These are phyloP conservation scores for Puccinia hordei DNA, from an alignment of 1,284 basidiomycete species.

Conservation along the genomic window DNA sequence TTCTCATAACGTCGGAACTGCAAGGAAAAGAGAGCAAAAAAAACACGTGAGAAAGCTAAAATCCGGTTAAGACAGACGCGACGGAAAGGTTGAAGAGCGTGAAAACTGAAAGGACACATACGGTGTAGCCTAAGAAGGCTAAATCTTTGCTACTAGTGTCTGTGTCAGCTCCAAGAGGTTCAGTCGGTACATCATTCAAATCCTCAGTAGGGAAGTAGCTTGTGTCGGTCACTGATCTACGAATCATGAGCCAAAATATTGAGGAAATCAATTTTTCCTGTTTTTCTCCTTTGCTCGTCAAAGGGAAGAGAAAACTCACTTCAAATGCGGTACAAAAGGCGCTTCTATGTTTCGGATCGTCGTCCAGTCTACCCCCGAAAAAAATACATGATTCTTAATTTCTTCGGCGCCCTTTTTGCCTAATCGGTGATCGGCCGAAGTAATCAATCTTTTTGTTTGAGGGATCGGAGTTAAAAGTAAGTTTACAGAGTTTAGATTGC, in stretches of 20 bases:
- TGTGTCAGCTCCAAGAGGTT: conserved; percentile 70
- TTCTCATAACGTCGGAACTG: conserved; percentile 50
- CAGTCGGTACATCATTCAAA: conserved; percentile 76
- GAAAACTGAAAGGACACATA: conserved; percentile 41
- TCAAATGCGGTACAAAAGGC: conserved; percentile 89
- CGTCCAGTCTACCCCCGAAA: conserved; percentile 93
- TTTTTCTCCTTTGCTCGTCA: not conserved
- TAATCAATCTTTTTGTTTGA: conserved; percentile 15
- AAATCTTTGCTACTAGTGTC: conserved; percentile 79
- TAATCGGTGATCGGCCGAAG: conserved; percentile 64
- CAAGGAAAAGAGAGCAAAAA: conserved; percentile 21
- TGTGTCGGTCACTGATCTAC: conserved; percentile 82
- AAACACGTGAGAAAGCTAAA: not conserved
- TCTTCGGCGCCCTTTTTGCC: conserved; percentile 70
- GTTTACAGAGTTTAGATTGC: not conserved
- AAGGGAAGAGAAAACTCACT: conserved; percentile 53
- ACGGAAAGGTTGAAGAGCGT: not conserved
- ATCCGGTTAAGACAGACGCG: not conserved
- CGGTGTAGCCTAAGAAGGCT: conserved; percentile 79
- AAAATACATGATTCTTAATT: conserved; percentile 77
- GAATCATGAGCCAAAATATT: conserved; percentile 11
- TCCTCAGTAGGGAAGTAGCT: conserved; percentile 98
- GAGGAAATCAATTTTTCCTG: conserved; percentile 35
- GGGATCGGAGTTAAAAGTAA: not conserved
- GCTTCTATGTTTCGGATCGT: conserved; percentile 88